Conservation (phyloP, 2,329 filamentous ascomycete genomes). For the Neoarthrinium moseri region DNA sequence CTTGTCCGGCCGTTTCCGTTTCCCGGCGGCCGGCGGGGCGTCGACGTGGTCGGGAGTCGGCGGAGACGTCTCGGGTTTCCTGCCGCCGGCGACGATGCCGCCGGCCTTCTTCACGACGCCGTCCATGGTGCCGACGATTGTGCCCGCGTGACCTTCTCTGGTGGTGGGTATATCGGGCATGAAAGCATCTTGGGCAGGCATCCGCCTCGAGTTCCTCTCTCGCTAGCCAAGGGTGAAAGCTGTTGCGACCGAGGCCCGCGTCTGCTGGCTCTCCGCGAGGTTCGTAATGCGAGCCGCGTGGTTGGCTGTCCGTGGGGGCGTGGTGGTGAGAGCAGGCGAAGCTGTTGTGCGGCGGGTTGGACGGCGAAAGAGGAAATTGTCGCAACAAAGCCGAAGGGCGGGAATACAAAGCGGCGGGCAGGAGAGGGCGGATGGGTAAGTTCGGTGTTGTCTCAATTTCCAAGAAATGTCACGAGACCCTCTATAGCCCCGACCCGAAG, state of each 20-base stretch:
- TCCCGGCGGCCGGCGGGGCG: conserved; percentile 45
- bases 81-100: conserved; percentile 18
- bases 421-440: neutral
- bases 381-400: no score
- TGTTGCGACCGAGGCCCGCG: neutral
- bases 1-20: conserved; percentile 57
- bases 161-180: conserved; percentile 50
- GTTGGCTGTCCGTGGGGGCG: neutral
- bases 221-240: neutral
- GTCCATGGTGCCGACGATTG: conserved; percentile 25
- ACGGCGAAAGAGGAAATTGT: neutral
- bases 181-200: conserved; percentile 59
- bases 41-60: conserved; percentile 48
- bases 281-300: neutral
- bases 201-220: conserved; percentile 31
- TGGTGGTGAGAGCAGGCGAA: neutral
- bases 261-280: neutral
- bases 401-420: neutral
- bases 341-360: neutral
- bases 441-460: no score
- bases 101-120: conserved; percentile 24
- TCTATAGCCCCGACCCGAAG: no score
- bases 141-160: conserved; percentile 31
- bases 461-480: no score
- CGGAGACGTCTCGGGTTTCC: conserved; percentile 33